Base-by-base conservation (phyloP, 306 rosid genomes). In the Carpinus fangiana region DNA sequence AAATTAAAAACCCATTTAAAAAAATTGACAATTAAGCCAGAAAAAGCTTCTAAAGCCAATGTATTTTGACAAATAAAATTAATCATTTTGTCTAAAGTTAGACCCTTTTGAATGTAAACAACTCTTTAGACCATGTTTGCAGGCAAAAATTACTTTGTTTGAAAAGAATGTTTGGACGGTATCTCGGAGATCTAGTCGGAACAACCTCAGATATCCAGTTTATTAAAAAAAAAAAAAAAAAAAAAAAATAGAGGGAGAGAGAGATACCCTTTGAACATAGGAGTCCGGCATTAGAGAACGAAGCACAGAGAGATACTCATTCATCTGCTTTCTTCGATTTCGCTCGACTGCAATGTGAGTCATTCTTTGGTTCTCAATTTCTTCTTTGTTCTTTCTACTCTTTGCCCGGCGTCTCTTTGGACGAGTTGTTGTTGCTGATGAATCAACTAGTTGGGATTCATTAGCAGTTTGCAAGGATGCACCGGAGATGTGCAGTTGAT, bases 311-410 rank as follows among this genome's bases (percentile, higher is more conserved):
- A 95, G 99, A 75, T 95, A 95, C 48, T 95, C 89, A 69, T 95
- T 95, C 99, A 95, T 95, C 47, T 91, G 98, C 73, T 95, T 95
- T 47, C 99, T 85, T 43, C 99, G 77, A 62, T 95, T 95, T n/a
- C 99, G 88, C 79, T 95, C 99, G 0, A 96, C 99, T 3, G 97
- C 93, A 85, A 96, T 96, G 93, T 96, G 99, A 41, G 98, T 96
- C 93, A 96, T 96, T 84, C 99, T 90, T 76, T 96, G 99, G 69
- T 88, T 96, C 90, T 96, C 98, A 38, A 96, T 93, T 68, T 96
- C 99, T 73, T 96, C 94, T 62, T 89, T 82, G 77, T 96, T 96
- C 89, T 91, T 93, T 8, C 89, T 71, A 55, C 82, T 86, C 83
- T 82, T 91, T 12, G 86, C 74, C 34, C 98, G 87, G 31, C 99